Evolutionary conservation across 140 eudicot species (phyloP), one percentile per base, ranked within the genome.

Genomic region (Bidens hawaiensis): DNA sequence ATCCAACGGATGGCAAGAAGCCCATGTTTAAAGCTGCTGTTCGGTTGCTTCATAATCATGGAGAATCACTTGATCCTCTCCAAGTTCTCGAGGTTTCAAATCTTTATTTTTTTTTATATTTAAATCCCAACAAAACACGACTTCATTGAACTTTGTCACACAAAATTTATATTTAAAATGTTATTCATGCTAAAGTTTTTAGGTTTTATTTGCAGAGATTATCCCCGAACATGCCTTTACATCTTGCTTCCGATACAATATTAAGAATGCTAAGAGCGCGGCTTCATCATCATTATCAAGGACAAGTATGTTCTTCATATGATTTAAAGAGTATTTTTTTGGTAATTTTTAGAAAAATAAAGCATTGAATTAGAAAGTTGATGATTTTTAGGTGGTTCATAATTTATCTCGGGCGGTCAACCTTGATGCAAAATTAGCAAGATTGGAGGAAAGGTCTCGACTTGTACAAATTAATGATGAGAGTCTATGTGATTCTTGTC

Each of bases 21-120:
- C 99, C 99, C 62, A 85, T 94, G 99, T 85, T 88, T 42, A 88
- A 82, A 65, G 99, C 99, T 70, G 95, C 99, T 56, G 96, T 88
- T 36, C 90, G 90, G 59, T 95, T 94, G 56, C 86, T 94, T 62
- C 97, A 94, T 78, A 88, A 88, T 63, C 95, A 94, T 51, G 99
- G 97, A 61, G 95, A 94, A 81, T 65, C 84, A 16, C 90, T 94
- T 57, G 97, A 94, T 78, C 97, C 99, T 28, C 56, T 88, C 28
- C 95, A 88, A 79, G 95, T 94, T 62, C 71, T 93, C 12, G 95
- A 93, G 96, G 99, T 93, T 79, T 54, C 13, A 51, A 25, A 34
- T 42, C 50, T 46, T 27, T n/a, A 22, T n/a, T 41, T 27, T 28
- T 9, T 24, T 54, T 31, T 4, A n/a, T 51, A 8, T 53, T 52